phyloP scores from a whole-genome alignment of 148 eudicot genomes.

The Rhododendron griersonianum region DNA sequence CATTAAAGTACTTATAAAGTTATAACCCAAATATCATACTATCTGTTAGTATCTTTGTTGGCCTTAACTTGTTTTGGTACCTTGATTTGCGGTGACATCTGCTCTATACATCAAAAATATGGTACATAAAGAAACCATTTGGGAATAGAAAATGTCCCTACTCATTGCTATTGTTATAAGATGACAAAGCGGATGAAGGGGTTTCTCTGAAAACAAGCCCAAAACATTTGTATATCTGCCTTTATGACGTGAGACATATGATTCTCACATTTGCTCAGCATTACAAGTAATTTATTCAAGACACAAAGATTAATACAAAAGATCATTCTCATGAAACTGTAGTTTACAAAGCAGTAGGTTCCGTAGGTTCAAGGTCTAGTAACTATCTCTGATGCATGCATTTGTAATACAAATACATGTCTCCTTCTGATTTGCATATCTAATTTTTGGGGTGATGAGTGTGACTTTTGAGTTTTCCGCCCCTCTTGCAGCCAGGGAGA shows the following conservation, averaged over 20 bases:
- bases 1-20: neutral
- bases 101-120: neutral
- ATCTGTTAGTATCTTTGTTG: neutral
- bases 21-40: neutral
- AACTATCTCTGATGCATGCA: neutral
- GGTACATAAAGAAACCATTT: neutral
- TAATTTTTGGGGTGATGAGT: neutral
- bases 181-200: neutral
- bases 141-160: neutral
- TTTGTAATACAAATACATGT: neutral
- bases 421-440: neutral
- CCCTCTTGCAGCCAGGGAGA: constrained; percentile 74
- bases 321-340: neutral
- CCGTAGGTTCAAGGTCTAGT: neutral
- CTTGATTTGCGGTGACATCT: neutral
- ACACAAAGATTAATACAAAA: neutral
- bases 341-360: neutral
- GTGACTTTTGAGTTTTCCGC: neutral
- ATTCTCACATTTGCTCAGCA: neutral
- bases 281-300: neutral
- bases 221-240: neutral
- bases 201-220: neutral
- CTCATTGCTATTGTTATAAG: neutral
- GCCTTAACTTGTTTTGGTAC: neutral
- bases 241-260: neutral